A percentile compares a stretch with the other conserved stretches of the same genome.
phyloP scores from a whole-genome alignment of 768 basidiomycete species.

The Boletus huronensis region DNA sequence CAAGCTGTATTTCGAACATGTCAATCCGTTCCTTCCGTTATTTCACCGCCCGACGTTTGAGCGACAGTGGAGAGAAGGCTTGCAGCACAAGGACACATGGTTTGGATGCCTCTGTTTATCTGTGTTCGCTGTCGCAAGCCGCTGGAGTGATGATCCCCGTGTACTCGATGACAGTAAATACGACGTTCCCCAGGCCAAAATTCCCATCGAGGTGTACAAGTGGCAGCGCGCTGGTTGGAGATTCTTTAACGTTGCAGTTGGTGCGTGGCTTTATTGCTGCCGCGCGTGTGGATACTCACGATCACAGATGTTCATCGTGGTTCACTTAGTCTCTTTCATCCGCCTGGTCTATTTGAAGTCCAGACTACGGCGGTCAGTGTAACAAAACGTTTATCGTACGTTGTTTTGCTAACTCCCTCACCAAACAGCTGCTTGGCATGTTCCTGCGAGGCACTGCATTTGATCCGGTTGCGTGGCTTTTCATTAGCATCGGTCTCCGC shows the following conservation, averaged over 20 bases:
- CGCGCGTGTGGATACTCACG: slow-evolving; percentile 1
- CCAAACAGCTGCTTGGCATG: slow-evolving; percentile 46
- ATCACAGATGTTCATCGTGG: slow-evolving; percentile 47
- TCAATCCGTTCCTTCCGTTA: slow-evolving; percentile 60
- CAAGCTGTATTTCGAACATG: slow-evolving; percentile 61
- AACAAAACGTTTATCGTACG: neutral
- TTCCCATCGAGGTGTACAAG: slow-evolving; percentile 30
- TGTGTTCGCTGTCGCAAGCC: slow-evolving; percentile 67
- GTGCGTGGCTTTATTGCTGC: slow-evolving; percentile 30
- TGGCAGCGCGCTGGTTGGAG: slow-evolving; percentile 59
- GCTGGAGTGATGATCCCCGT: slow-evolving; percentile 61
- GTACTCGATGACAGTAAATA: slow-evolving; percentile 41
- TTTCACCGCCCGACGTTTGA: slow-evolving; percentile 72
- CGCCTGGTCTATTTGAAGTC: slow-evolving; percentile 59
- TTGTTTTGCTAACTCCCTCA: slow-evolving; percentile 6
- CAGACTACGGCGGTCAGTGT: slow-evolving; percentile 50
- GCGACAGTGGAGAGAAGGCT: slow-evolving; percentile 49
- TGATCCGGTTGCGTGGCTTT: slow-evolving; percentile 51
- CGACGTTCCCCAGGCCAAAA: slow-evolving; percentile 20
- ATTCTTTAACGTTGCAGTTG: slow-evolving; percentile 56
- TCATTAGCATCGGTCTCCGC: slow-evolving; percentile 50
- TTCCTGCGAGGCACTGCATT: slow-evolving; percentile 51
- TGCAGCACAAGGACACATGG: slow-evolving; percentile 53
- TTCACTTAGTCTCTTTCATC: slow-evolving; percentile 50
- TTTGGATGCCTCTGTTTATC: slow-evolving; percentile 60